Evolutionary conservation across 2,329 filamentous ascomycete genomes (phyloP).

Genomic region (Aureobasidium mangrovei): DNA sequence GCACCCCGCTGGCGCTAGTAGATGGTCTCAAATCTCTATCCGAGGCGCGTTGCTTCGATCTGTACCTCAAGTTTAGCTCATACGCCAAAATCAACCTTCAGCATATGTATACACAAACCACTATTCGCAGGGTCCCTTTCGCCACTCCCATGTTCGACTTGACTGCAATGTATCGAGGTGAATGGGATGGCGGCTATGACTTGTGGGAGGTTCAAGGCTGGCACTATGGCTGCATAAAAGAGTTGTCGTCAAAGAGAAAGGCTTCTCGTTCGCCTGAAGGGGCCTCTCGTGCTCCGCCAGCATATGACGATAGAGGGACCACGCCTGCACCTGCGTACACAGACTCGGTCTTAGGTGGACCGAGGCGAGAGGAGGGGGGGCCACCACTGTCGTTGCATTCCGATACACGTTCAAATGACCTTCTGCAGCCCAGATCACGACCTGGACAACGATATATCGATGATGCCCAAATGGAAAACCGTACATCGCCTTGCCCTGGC

Average conservation of each 20-base stretch:
- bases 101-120: neutral
- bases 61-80: slow-evolving; percentile 2
- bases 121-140: neutral
- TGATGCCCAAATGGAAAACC: no score
- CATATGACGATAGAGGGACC: neutral
- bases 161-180: neutral
- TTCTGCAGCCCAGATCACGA: no score
- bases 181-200: slow-evolving; percentile 2
- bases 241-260: neutral
- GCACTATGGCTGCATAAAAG: neutral
- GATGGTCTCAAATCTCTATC: slow-evolving; percentile 4
- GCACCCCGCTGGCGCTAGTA: neutral
- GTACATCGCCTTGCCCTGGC: no score
- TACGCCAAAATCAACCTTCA: slow-evolving; percentile 2
- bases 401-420: neutral
- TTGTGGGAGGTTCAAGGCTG: slow-evolving; percentile 7
- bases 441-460: no score
- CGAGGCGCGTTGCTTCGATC: neutral
- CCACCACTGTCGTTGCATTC: neutral
- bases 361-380: no score
- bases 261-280: neutral
- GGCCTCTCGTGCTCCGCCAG: neutral
- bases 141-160: neutral
- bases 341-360: neutral
- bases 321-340: neutral